phyloP scores from a whole-genome alignment of 2,329 filamentous ascomycete genomes.

The Trichoderma afroharzianum region DNA sequence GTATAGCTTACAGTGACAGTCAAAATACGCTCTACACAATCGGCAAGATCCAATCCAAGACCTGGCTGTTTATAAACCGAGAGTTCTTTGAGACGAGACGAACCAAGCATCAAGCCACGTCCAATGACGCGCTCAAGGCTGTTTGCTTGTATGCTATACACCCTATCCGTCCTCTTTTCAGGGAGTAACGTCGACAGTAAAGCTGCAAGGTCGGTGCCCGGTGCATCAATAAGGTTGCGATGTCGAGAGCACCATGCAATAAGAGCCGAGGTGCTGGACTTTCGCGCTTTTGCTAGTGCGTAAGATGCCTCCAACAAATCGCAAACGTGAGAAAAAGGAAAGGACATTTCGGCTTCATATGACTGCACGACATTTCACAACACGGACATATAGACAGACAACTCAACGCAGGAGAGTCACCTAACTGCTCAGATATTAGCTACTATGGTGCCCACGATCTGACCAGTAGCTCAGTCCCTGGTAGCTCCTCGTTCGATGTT shows the following conservation, averaged over 20 bases:
- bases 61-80: conserved; percentile 58
- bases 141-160: conserved; percentile 65
- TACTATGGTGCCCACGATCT: not conserved
- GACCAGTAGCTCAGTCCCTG: not conserved
- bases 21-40: conserved; percentile 66
- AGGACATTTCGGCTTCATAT: conserved; percentile 47
- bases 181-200: conserved; percentile 75
- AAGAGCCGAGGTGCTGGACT: conserved; percentile 40
- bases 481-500: not conserved
- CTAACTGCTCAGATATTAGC: too few species aligned
- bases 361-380: not conserved
- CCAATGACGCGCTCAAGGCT: conserved; percentile 65
- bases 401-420: too few species aligned
- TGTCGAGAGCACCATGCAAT: conserved; percentile 67
- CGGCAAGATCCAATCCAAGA: conserved; percentile 62
- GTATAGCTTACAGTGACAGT: conserved; percentile 49
- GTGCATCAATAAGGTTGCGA: conserved; percentile 52
- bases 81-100: conserved; percentile 58
- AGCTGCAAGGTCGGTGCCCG: conserved; percentile 56
- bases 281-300: conserved; percentile 33
- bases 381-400: too few species aligned
- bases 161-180: conserved; percentile 70
- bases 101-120: conserved; percentile 62
- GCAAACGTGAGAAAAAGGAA: conserved; percentile 69
- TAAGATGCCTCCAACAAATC: conserved; percentile 69